Evolutionary conservation across 129 eudicot species (phyloP), one percentile per base, ranked within the genome.

Genomic region (Deinandra increscens): DNA sequence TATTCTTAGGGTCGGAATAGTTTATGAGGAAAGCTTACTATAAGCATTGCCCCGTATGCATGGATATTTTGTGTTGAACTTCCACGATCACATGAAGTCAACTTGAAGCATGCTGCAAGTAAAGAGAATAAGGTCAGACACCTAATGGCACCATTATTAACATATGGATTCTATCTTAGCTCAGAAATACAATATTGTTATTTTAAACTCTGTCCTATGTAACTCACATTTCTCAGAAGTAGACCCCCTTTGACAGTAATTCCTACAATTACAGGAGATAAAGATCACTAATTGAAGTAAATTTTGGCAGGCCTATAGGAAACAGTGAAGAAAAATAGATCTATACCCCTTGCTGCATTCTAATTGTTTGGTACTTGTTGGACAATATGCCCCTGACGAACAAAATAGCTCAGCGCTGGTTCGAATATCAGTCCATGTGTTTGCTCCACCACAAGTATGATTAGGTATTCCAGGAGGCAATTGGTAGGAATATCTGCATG

Each of bases 371-470:
- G 84, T 83, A 69, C 45, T 85, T 67, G 97, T 83, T 75, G 97
- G 99, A 80, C 99, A 93, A 75, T 83, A 87, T 34, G 87, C 70
- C 64, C 99, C 99, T 31, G 93, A 74, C 50, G 99, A 77, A 78
- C 99, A 93, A 67, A 93, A 93, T 51, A 93, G 59, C 70, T 89
- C 92, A 2, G 59, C 13, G 70, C 96, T 85, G 18, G 78, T 62
- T 26, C 80, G 73, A 81, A 86, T 71, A 89, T 89, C 95, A 19
- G 97, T 82, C 99, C 99, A 93, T 46, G 68, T 80, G 58, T 89
- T 82, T 18, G 99, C 99, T 51, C 97, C 99, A 69, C 99, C 99
- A 79, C 99, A 93, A 41, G 92, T 87, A 75, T 87, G 99, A 82
- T 85, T 89, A 13, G 81, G 83, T 70, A 60, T 69, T 22, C 82